These are phyloP conservation scores for Pachysandra terminalis DNA, from an alignment of 164 flowering plant species.

Conservation along the genomic window DNA sequence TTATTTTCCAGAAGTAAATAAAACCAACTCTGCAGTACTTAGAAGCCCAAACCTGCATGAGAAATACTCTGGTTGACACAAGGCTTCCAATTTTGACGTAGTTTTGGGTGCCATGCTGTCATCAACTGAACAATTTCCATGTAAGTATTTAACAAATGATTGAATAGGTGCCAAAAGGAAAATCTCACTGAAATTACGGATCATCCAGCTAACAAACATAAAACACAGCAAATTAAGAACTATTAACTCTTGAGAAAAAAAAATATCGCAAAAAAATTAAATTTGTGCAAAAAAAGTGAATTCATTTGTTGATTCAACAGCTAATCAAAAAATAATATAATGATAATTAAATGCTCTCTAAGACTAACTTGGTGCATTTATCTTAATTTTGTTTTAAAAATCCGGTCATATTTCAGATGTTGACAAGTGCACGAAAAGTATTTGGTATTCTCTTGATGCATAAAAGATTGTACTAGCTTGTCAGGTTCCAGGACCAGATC, in stretches of 20 bases:
- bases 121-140: constrained; percentile 50
- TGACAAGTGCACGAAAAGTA: too few species aligned
- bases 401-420: too few species aligned
- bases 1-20: background rate
- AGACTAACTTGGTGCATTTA: background rate
- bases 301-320: background rate
- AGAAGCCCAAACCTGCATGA: constrained; percentile 48
- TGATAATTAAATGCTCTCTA: background rate
- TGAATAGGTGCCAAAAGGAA: background rate
- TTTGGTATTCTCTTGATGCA: too few species aligned
- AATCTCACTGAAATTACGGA: background rate
- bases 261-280: background rate
- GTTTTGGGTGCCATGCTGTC: constrained; percentile 58
- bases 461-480: too few species aligned
- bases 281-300: background rate
- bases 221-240: background rate
- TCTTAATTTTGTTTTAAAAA: too few species aligned
- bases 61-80: constrained; percentile 36
- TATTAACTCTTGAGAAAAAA: background rate
- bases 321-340: background rate
- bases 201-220: background rate
- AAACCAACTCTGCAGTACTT: background rate
- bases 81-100: constrained; percentile 66
- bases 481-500: too few species aligned
- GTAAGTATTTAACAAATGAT: background rate